phyloP scores from a whole-genome alignment of 306 rosid genomes.

The Myrica gale region DNA sequence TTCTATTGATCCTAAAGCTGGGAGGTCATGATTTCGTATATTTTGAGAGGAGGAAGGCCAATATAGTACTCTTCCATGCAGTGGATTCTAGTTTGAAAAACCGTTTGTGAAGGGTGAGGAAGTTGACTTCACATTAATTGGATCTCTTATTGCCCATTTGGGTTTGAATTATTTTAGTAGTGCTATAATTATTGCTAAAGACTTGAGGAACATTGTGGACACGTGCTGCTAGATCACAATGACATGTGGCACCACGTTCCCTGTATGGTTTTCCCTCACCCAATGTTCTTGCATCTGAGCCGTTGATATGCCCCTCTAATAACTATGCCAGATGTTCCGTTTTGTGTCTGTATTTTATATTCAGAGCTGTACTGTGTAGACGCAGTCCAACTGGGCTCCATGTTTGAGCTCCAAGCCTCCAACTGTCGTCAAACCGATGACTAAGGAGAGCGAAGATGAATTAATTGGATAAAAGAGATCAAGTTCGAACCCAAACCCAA shows the following conservation, averaged over 20 bases:
- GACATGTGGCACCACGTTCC: constrained; percentile 28
- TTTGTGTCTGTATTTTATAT: background rate
- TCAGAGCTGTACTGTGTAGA: constrained; percentile 11
- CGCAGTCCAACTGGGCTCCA: background rate
- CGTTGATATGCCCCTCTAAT: constrained; percentile 5
- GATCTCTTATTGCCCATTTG: constrained; percentile 22
- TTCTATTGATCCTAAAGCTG: background rate
- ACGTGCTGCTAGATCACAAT: constrained; percentile 20
- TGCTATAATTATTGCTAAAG: constrained; percentile 34
- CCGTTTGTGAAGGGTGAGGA: constrained; percentile 24
- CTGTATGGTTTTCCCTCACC: constrained; percentile 1
- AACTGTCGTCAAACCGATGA: too few relatives aligned
- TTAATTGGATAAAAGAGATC: background rate
- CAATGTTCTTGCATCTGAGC: constrained; percentile 28
- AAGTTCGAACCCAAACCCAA: background rate
- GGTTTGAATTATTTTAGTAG: constrained; percentile 27
- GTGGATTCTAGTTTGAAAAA: constrained; percentile 39
- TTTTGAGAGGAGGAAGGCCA: constrained; percentile 21
- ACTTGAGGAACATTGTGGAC: constrained; percentile 20
- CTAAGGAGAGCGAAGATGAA: background rate
- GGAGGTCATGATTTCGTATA: background rate
- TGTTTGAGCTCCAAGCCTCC: too few relatives aligned
- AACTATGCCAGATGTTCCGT: background rate
- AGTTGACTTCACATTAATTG: constrained; percentile 42
- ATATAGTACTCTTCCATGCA: constrained; percentile 35